Evolutionary conservation across 1,139 yeast genomes (phyloP).

Genomic region (Pneumocystis carinii): DNA sequence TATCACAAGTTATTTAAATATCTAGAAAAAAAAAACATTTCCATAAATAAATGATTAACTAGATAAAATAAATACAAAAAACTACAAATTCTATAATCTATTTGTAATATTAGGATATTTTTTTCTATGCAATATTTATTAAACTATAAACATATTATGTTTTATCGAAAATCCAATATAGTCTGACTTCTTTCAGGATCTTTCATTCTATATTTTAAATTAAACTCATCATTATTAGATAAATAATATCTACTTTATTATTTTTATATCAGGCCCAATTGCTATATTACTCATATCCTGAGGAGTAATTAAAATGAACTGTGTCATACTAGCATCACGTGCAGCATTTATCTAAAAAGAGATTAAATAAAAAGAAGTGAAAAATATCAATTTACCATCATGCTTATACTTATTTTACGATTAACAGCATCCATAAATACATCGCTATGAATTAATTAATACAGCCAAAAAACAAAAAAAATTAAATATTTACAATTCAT

Average conservation of each 20-base stretch:
- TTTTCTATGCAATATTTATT: neutral
- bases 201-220: neutral
- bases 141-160: neutral
- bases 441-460: constrained; percentile 29
- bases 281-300: constrained; percentile 43
- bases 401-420: constrained; percentile 60
- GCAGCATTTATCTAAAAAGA: constrained; percentile 38
- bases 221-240: neutral
- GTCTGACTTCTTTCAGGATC: neutral
- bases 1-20: no score
- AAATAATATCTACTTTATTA: neutral
- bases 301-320: constrained; percentile 87
- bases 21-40: no score
- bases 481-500: constrained; percentile 42
- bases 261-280: neutral
- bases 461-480: no score
- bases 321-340: constrained; percentile 46
- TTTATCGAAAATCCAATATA: neutral
- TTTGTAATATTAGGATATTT: neutral
- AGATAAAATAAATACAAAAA: neutral
- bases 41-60: no score
- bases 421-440: constrained; percentile 95
- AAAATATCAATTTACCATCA: constrained; percentile 29
- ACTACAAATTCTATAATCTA: neutral
- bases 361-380: neutral